Evolutionary conservation across 208 protist species (phyloP).

Genomic region (Angomonas ambiguus): DNA sequence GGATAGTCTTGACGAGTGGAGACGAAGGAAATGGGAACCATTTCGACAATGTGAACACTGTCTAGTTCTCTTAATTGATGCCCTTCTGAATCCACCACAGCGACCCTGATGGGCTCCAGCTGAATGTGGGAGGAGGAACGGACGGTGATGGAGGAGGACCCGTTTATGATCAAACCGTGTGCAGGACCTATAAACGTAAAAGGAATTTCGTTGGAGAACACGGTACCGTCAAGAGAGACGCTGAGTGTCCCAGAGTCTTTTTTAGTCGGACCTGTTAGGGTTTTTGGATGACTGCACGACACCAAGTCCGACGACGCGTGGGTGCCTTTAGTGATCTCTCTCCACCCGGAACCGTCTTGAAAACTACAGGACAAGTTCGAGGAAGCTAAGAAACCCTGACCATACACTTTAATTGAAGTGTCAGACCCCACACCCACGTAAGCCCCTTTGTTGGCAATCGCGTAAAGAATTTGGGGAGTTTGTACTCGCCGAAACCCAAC

Average conservation of each 20-base stretch:
- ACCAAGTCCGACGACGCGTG: conserved; percentile 21
- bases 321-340: neutral
- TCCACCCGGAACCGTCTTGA: conserved; percentile 9
- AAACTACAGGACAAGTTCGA: conserved; percentile 18
- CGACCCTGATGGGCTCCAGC: conserved; percentile 18
- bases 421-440: conserved; percentile 11
- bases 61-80: conserved; percentile 34
- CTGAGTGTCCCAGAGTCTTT: conserved; percentile 12
- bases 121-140: conserved; percentile 14
- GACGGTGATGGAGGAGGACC: conserved; percentile 6
- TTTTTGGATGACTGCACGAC: conserved; percentile 12
- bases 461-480: conserved; percentile 8
- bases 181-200: conserved; percentile 42
- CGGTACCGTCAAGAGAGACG: conserved; percentile 28
- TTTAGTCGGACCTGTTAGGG: neutral
- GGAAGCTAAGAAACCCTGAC: conserved; percentile 16
- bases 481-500: conserved; percentile 7
- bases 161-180: conserved; percentile 8
- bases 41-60: conserved; percentile 21
- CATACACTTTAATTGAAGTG: conserved; percentile 3
- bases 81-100: conserved; percentile 29
- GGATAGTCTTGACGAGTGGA: conserved; percentile 28
- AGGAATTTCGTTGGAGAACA: conserved; percentile 16
- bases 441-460: neutral
- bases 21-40: conserved; percentile 28